Base-by-base conservation (phyloP, 2,329 filamentous ascomycete species). In the Ilyonectria sp. region DNA sequence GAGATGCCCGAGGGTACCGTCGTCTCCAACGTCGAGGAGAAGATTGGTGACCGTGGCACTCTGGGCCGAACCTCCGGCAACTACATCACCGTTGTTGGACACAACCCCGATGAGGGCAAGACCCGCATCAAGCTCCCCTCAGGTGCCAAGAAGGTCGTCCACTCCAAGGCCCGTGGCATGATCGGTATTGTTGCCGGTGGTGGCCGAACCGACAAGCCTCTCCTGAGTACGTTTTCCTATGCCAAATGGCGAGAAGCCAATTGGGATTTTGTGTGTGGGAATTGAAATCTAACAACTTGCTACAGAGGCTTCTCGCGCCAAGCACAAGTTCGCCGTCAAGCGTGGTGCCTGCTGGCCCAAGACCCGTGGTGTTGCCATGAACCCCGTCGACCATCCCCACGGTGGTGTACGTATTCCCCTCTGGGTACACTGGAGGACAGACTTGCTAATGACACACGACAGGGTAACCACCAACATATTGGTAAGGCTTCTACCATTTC, bases 311-410 rank as follows among this genome's bases (percentile, higher is more conserved):
- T 98, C 95, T 82, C 94, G 96, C 84, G 96, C 96, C 82, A 99
- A 98, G 94, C 95, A 98, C 86, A 99, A 99, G 93, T 99, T 97
- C 89, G 94, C 95, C 79, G 97, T 98, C 89, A 99, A 99, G 94
- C 94, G 96, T 85, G 98, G 96, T 85, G 98, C 99, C 94, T 95
- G 92, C 84, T 99, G 96, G 96, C 96, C 96, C 88, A 98, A 97
- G 94, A 99, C 96, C 91, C 95, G 96, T 96, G 96, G 96, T 98
- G 96, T 99, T 92, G 96, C 96, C 87, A 99, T 99, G 96, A 99
- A 99, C 90, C 96, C 96, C 81, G 96, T 99, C 82, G 96, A 99
- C 89, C 96, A 99, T 91, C 93, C 93, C 86, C 93, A 96, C 92
- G 93, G 93, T 93, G 93, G 92, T 94, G 88, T 89, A 89, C 79